A percentile compares a stretch with the other conserved stretches of the same genome.
Evolutionary conservation across 1,284 basidiomycete species (phyloP).

Genomic region (Ganoderma multipileum): DNA sequence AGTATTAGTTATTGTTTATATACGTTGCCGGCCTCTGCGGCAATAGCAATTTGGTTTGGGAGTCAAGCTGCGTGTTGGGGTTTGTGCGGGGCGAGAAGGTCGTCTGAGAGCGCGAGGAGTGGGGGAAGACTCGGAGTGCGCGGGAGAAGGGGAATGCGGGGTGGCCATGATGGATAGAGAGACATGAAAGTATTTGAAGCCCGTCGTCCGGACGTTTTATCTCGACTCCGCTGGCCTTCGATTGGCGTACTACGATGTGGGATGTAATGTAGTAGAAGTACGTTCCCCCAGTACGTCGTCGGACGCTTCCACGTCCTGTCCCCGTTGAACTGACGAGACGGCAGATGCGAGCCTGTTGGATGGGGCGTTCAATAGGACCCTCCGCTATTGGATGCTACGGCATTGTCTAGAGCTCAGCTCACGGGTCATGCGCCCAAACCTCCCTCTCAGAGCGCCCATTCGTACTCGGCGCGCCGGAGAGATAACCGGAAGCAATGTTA

Average conservation of each 20-base stretch:
- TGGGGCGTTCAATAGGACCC: not conserved
- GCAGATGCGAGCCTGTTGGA: not conserved
- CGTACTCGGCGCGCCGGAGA: not conserved
- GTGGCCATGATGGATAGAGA: not conserved
- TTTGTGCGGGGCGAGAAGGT: not conserved
- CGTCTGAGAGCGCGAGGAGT: not conserved
- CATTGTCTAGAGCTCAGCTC: not conserved
- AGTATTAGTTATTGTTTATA: conserved; percentile 22
- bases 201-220: not conserved
- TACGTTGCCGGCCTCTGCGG: conserved; percentile 3
- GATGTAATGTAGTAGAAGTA: not conserved
- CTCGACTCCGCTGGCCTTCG: not conserved
- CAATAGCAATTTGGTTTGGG: conserved; percentile 19
- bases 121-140: not conserved
- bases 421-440: not conserved
- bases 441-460: not conserved
- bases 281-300: not conserved
- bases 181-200: not conserved
- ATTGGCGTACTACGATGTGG: not conserved
- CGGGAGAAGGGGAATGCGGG: not conserved
- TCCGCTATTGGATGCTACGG: not conserved
- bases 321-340: not conserved
- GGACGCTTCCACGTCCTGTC: not conserved
- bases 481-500: not conserved
- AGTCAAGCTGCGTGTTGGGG: conserved; percentile 3